These are phyloP conservation scores for Exidia glandulosa DNA, from an alignment of 768 basidiomycete species.

Conservation along the genomic window DNA sequence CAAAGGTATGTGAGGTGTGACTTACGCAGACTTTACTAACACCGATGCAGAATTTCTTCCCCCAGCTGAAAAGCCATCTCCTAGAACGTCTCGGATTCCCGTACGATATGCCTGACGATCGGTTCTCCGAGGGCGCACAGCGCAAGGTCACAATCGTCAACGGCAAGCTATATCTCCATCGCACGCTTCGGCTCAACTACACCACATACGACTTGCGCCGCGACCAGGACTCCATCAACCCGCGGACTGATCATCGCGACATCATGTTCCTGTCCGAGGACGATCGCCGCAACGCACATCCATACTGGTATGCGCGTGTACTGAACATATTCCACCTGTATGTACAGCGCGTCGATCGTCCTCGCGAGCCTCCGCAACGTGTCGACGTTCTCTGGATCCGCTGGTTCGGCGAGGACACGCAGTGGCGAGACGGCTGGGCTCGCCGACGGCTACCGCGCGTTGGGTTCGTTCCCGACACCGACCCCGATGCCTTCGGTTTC, in stretches of 20 bases:
- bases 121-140: background rate
- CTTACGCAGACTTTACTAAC: background rate
- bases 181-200: slow-evolving; percentile 5
- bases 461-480: background rate
- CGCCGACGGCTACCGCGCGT: background rate
- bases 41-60: background rate
- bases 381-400: slow-evolving; percentile 11
- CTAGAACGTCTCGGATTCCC: background rate
- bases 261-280: slow-evolving; percentile 7
- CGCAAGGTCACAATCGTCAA: background rate
- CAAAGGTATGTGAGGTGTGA: background rate
- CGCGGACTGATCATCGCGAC: slow-evolving; percentile 1
- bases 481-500: slow-evolving; percentile 13
- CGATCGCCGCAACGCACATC: background rate
- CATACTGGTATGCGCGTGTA: slow-evolving; percentile 6
- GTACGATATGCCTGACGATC: background rate
- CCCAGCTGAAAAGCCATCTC: background rate
- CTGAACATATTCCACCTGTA: slow-evolving; percentile 4
- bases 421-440: background rate
- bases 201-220: slow-evolving; percentile 13
- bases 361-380: background rate
- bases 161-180: background rate
- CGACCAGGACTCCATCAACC: slow-evolving; percentile 9
- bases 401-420: slow-evolving; percentile 7
- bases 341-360: background rate